Percentiles rank a stretch among this genome's conserved stretches.
Evolutionary conservation across 2,329 filamentous ascomycete genomes (phyloP).

Genomic region (Fusarium albidum): DNA sequence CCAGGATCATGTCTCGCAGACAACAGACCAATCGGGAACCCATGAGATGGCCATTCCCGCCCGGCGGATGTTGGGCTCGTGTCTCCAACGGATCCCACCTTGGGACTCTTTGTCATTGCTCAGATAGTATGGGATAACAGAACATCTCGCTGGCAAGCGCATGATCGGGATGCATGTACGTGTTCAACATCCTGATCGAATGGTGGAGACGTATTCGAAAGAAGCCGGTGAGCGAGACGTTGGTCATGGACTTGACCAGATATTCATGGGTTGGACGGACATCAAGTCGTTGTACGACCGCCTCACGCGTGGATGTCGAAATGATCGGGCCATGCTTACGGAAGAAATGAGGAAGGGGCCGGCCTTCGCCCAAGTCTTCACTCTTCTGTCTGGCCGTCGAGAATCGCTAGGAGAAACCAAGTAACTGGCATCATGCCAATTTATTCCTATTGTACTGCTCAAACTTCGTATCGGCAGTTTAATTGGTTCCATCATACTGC

Average conservation of each 20-base stretch:
- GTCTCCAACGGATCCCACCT: conserved; percentile 32
- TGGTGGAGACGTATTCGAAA: conserved; percentile 50
- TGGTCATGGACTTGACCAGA: conserved; percentile 50
- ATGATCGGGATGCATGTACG: conserved; percentile 42
- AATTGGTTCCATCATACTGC: neutral
- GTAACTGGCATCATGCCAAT: conserved; percentile 50
- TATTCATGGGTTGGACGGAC: conserved; percentile 52
- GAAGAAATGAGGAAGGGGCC: conserved; percentile 14
- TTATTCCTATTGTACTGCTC: conserved; percentile 39
- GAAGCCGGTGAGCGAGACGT: conserved; percentile 47
- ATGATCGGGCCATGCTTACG: conserved; percentile 43
- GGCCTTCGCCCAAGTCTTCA: conserved; percentile 45
- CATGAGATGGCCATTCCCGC: conserved; percentile 54
- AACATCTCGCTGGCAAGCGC: conserved; percentile 6
- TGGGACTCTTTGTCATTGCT: conserved; percentile 41
- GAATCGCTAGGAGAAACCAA: conserved; percentile 52
- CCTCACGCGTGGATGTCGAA: conserved; percentile 53
- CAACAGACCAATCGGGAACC: conserved; percentile 49
- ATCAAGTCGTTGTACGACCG: conserved; percentile 60
- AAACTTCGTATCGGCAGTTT: conserved; percentile 18
- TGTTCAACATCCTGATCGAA: conserved; percentile 54
- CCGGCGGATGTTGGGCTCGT: conserved; percentile 15
- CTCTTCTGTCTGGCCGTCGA: conserved; percentile 50
- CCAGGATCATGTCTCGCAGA: conserved; percentile 44
- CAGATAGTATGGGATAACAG: conserved; percentile 52